phyloP scores from a whole-genome alignment of 257 asterid species.

The Penstemon davidsonii region DNA sequence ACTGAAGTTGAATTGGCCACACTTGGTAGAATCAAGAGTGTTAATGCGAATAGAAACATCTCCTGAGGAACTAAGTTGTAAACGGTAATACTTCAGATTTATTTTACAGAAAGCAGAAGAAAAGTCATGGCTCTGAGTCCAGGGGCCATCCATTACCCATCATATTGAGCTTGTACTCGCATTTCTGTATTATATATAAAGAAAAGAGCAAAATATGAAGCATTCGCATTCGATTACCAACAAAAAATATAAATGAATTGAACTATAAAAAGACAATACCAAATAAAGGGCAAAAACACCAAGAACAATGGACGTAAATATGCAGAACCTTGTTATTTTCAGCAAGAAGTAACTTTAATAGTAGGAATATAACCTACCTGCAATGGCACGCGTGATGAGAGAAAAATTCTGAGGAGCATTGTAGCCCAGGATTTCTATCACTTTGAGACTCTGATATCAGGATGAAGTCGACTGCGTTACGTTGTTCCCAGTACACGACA shows the following conservation, averaged over 20 bases:
- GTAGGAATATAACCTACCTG: constrained; percentile 36
- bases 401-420: constrained; percentile 28
- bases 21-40: constrained; percentile 49
- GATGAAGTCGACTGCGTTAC: constrained; percentile 46
- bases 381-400: constrained; percentile 53
- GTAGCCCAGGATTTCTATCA: constrained; percentile 30
- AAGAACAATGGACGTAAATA: neutral
- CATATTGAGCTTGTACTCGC: constrained; percentile 68
- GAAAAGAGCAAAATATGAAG: constrained; percentile 13
- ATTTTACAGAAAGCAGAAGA: constrained; percentile 61
- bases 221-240: neutral
- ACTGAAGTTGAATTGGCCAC: constrained; percentile 35
- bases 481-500: constrained; percentile 31
- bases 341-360: neutral
- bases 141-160: constrained; percentile 84
- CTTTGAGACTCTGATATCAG: constrained; percentile 42
- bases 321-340: neutral
- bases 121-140: constrained; percentile 62
- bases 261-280: neutral
- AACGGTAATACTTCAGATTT: constrained; percentile 55
- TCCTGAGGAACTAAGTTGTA: constrained; percentile 73
- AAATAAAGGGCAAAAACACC: neutral
- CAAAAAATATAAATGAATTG: neutral
- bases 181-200: constrained; percentile 40
- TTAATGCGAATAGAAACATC: constrained; percentile 51